Conservation (phyloP, 768 basidiomycete species). For the Clitopilus hobsonii region DNA sequence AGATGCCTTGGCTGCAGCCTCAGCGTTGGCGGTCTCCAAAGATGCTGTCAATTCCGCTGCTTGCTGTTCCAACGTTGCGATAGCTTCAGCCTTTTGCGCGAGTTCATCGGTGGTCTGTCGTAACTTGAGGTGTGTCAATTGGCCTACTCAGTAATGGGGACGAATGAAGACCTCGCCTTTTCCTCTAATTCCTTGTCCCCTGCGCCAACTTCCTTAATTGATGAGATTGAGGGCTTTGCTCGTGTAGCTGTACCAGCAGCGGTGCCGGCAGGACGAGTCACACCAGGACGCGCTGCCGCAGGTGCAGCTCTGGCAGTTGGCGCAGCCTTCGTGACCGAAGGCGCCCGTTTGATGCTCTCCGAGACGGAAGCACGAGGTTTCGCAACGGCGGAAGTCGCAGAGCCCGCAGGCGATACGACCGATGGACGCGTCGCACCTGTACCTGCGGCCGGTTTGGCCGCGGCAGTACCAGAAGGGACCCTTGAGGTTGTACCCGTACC, state of each 20-base stretch:
- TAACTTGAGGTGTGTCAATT: conserved; percentile 38
- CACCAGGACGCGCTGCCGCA: conserved; percentile 25
- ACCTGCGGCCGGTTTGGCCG: conserved; percentile 29
- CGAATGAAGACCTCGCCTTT: background rate
- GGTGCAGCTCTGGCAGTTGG: conserved; percentile 28
- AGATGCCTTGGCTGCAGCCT: conserved; percentile 41
- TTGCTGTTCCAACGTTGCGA: conserved; percentile 50
- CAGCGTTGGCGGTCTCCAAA: conserved; percentile 40
- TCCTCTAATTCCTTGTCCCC: conserved; percentile 42
- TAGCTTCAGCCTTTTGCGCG: conserved; percentile 43
- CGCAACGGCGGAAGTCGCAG: conserved; percentile 38
- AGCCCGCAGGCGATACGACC: conserved; percentile 53
- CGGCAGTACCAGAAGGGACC: conserved; percentile 13
- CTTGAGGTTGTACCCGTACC: conserved; percentile 21
- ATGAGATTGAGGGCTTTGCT: conserved; percentile 60
- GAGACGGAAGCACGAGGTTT: conserved; percentile 68
- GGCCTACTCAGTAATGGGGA: conserved; percentile 2
- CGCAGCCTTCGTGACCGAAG: conserved; percentile 38
- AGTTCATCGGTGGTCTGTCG: conserved; percentile 51
- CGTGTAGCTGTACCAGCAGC: conserved; percentile 35
- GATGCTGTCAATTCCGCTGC: conserved; percentile 44
- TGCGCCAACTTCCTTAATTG: conserved; percentile 62
- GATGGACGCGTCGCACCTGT: conserved; percentile 38
- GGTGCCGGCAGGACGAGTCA: conserved; percentile 27
- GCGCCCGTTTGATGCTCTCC: conserved; percentile 55